Evolutionary conservation across 164 flowering plant genomes (phyloP).

Genomic region (Magnolia kwangsiensis): DNA sequence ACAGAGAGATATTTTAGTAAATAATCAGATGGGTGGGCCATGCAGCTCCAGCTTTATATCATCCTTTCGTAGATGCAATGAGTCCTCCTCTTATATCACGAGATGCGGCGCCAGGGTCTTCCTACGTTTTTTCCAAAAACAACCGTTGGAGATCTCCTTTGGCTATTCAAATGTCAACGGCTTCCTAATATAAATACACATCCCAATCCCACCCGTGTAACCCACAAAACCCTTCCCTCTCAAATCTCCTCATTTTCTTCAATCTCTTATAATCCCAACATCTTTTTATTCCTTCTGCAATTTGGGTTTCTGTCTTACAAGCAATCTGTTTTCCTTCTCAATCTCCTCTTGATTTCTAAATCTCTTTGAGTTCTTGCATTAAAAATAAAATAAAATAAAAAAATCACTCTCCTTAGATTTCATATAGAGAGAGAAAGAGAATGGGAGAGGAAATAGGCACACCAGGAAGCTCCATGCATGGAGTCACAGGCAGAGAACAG

Average conservation of each 20-base stretch:
- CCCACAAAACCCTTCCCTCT: neutral
- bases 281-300: no score
- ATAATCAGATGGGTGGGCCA: neutral
- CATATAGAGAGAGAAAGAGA: neutral
- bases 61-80: slow-evolving; percentile 2
- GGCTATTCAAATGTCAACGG: slow-evolving; percentile 10
- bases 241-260: neutral
- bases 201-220: neutral
- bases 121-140: neutral
- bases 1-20: no score
- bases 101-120: slow-evolving; percentile 1
- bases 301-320: no score
- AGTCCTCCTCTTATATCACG: neutral
- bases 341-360: no score
- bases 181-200: slow-evolving; percentile 9
- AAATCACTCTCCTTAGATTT: no score
- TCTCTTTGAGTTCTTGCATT: neutral
- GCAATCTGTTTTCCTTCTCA: no score
- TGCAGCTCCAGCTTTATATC: neutral
- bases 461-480: slow-evolving; percentile 52
- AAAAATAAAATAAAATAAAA: no score
- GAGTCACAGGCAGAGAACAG: slow-evolving; percentile 41
- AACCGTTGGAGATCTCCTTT: neutral
- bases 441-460: slow-evolving; percentile 28
- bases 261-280: neutral